Evolutionary conservation across 2,329 filamentous ascomycete species (phyloP).

Genomic region (Madurella fahalii): DNA sequence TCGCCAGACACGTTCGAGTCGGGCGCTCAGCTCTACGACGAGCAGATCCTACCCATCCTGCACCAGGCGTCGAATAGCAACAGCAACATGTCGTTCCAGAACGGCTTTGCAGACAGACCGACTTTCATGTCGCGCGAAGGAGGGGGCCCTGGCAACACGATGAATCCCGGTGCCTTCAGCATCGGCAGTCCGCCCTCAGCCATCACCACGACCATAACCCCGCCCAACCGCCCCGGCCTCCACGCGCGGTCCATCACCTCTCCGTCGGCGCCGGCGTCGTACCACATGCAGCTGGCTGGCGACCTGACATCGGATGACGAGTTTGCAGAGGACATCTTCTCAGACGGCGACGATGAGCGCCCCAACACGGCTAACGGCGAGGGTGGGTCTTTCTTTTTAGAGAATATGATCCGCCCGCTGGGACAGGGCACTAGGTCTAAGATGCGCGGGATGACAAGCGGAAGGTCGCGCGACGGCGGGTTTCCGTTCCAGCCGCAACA

Average conservation of each 20-base stretch:
- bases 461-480: conserved; percentile 34
- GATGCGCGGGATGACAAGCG: conserved; percentile 60
- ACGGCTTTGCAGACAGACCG: conserved; percentile 75
- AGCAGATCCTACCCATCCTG: conserved; percentile 85
- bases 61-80: conserved; percentile 80
- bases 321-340: conserved; percentile 61
- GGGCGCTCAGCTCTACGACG: conserved; percentile 82
- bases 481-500: conserved; percentile 16
- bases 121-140: conserved; percentile 56
- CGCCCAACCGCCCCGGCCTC: conserved; percentile 55
- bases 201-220: conserved; percentile 26
- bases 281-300: conserved; percentile 48
- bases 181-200: conserved; percentile 4
- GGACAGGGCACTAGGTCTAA: conserved; percentile 55
- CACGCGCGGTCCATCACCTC: conserved; percentile 84
- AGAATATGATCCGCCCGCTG: conserved; percentile 58
- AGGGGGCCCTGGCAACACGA: conserved; percentile 43
- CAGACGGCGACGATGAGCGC: conserved; percentile 66
- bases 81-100: conserved; percentile 76
- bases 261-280: conserved; percentile 57
- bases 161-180: conserved; percentile 59
- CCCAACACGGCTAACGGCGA: conserved; percentile 38
- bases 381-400: conserved; percentile 49
- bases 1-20: conserved; percentile 64
- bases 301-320: conserved; percentile 76